Evolutionary conservation across 1,284 basidiomycete genomes (phyloP), one percentile per base, ranked within the genome.

Genomic region (Malassezia equina): DNA sequence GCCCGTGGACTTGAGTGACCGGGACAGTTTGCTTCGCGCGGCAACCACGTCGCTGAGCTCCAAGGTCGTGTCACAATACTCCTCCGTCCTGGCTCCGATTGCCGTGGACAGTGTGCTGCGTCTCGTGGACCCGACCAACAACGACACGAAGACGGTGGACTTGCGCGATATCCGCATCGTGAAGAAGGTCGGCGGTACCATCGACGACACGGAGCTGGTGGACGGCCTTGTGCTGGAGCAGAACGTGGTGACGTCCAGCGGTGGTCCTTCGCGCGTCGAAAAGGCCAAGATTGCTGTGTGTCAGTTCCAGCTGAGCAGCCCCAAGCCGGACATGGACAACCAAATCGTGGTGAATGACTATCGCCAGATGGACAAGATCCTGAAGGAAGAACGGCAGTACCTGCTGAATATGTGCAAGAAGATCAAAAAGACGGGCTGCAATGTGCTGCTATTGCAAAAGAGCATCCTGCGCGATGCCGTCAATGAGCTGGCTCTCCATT

Each of bases 321-420:
- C 94, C 19, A 99, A 99, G 78, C 94, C 94, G 7, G 94, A 98
- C 74, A 98, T 99, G 94, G 94, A 99, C 78, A 98, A 98, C 79
- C 95, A 94, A 32, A 91, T 99, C 44, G 86, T 98, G 41, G 95
- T 98, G 67, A 98, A 95, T 70, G 93, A 98, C 78, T 99, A 99
- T 79, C 85, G 94, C 33, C 94, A 98, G 78, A 98, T 99, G 93
- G 94, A 98, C 81, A 96, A 95, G 77, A 93, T 98, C 61, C 85
- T 99, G 76, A 98, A 99, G 77, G 94, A 99, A 78, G 93, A 93
- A 65, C 86, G 93, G 44, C 89, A 94, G 78, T 98, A 99, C 76
- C 82, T 99, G 60, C 83, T 98, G 70, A 96, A 94, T 77, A 83
- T 98, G 62, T 94, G 90, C 84, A 98, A 98, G 78, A 91, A 90